Evolutionary conservation across 2,329 filamentous ascomycete genomes (phyloP), one percentile per base, ranked within the genome.

Genomic region (Epichloe elymi): DNA sequence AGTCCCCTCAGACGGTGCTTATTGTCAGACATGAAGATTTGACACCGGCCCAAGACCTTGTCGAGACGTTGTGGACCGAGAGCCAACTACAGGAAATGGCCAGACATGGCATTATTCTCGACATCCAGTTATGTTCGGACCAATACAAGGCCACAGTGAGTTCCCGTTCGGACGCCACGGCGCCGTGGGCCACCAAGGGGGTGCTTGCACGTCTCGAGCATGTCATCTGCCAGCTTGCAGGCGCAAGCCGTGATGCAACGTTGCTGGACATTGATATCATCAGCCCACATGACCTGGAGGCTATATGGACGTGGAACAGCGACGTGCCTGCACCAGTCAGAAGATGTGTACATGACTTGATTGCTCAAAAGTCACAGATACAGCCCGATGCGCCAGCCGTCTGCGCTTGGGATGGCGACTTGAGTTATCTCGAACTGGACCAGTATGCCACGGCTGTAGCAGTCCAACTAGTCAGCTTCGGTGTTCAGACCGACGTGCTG

Each of bases 371-470:
- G 48, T 68, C 68, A 12, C 55, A 53, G 12, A 53, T 57, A 23
- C 62, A 67, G 3, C 71, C 73, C 1, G 56, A 65, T n/a, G 62
- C 65, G 20, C 55, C 65, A 5, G 74, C 74, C 26, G 65, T 76
- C n/a, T 60, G 71, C 50, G 74, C 74, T 0, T 76, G 72, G 72
- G 74, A 76, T 52, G 73, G 74, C 36, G 58, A 59, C 50, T 66
- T 74, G 49, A 74, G 71, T 3, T 76, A 76, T 53, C 50, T 58
- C 37, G 66, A 75, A 45, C 61, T 76, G 2, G 70, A 75, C 37
- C 54, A 58, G 1, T 60, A 69, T 12, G 73, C 74, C 2, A 68
- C 67, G 30, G 57, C 58, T 1, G 63, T 76, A 7, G 73, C 73
- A 3, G 58, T 58, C 5, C 62, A 70, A 51, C 64, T 76, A 2